Evolutionary conservation across 768 basidiomycete genomes (phyloP).

Genomic region (Mycena galopus): DNA sequence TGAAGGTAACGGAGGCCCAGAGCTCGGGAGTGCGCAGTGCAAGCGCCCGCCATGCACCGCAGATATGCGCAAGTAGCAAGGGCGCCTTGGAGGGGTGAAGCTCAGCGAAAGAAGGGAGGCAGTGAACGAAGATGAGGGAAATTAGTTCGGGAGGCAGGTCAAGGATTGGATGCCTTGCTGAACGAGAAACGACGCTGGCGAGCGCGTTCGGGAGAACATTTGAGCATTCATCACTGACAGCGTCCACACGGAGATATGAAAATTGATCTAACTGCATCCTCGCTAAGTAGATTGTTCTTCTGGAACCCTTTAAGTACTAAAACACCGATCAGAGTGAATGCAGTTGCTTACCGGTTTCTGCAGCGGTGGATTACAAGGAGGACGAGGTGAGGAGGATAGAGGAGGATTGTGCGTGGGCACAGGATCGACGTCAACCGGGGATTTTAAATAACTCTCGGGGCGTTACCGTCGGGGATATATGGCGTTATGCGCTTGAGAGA

Average conservation of each 20-base stretch:
- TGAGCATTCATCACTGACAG: background rate
- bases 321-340: no score
- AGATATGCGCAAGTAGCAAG: conserved; percentile 9
- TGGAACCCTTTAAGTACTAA: no score
- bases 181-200: background rate
- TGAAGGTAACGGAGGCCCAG: conserved; percentile 11
- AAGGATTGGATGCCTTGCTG: conserved; percentile 2
- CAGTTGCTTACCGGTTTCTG: no score
- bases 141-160: conserved; percentile 6
- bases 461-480: no score
- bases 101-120: background rate
- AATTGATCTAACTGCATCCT: background rate
- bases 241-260: background rate
- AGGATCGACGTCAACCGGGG: no score
- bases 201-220: no score
- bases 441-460: no score
- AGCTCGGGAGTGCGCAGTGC: conserved; percentile 15
- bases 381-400: no score
- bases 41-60: conserved; percentile 13
- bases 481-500: no score
- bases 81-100: conserved; percentile 1
- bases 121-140: conserved; percentile 14
- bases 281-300: background rate
- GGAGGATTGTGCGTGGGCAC: no score
- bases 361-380: no score